phyloP scores from a whole-genome alignment of 148 eudicot species.

The Talinum fruticosum region DNA sequence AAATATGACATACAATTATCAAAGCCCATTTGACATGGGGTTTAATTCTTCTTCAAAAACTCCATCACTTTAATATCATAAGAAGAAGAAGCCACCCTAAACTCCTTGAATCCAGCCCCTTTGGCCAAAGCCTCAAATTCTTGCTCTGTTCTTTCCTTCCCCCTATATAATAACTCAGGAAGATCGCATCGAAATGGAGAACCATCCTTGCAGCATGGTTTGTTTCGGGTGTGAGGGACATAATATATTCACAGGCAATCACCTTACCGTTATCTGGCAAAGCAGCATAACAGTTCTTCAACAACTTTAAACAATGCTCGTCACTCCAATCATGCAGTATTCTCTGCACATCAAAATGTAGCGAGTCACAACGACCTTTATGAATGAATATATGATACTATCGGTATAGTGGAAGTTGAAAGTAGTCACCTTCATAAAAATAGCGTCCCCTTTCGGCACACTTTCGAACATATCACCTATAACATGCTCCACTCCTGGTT shows the following conservation, averaged over 20 bases:
- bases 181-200: constrained; percentile 2
- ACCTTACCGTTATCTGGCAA: constrained; percentile 23
- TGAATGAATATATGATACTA: too few relatives aligned
- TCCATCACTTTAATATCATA: background rate
- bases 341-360: background rate
- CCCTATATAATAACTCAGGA: constrained; percentile 14
- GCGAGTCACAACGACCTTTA: too few relatives aligned
- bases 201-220: constrained; percentile 3
- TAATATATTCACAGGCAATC: constrained; percentile 14
- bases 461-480: background rate
- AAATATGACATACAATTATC: too few relatives aligned
- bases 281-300: constrained; percentile 21
- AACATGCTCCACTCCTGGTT: background rate
- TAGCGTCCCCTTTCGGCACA: background rate
- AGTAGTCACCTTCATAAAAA: background rate
- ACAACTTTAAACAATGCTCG: constrained; percentile 15
- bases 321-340: constrained; percentile 9
- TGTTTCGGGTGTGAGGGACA: constrained; percentile 9
- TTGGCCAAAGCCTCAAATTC: constrained; percentile 23
- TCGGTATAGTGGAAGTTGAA: background rate
- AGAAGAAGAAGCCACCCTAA: background rate
- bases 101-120: constrained; percentile 15
- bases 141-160: constrained; percentile 22
- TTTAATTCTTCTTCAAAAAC: too few relatives aligned
- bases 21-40: too few relatives aligned